Evolutionary conservation across 1,284 basidiomycete genomes (phyloP).

Genomic region (Volvariella volvacea): DNA sequence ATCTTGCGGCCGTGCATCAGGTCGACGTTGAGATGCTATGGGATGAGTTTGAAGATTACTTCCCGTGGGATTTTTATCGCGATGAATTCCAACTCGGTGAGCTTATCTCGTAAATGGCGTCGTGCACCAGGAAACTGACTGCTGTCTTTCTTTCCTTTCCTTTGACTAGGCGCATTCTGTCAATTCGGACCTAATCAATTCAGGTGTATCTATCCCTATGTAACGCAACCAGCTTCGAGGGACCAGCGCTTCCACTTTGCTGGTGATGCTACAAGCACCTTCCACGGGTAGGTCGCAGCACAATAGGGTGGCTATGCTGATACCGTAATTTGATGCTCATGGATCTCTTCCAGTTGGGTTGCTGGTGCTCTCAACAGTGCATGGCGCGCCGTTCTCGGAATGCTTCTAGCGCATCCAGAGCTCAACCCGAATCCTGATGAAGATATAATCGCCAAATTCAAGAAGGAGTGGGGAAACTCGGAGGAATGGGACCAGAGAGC

Average conservation of each 20-base stretch:
- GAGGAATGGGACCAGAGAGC: no score
- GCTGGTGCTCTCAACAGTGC: slow-evolving; percentile 20
- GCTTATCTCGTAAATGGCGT: neutral
- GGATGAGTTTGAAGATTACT: slow-evolving; percentile 8
- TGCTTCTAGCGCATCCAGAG: no score
- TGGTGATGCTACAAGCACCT: slow-evolving; percentile 13
- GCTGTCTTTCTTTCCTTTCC: neutral
- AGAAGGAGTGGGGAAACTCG: no score
- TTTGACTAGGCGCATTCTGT: slow-evolving; percentile 14
- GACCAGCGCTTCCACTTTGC: slow-evolving; percentile 15
- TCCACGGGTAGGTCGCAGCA: no score
- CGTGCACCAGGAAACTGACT: neutral
- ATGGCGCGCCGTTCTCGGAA: slow-evolving; percentile 17
- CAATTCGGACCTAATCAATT: no score
- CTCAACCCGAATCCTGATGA: no score
- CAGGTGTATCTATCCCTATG: no score
- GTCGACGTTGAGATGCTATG: slow-evolving; percentile 11
- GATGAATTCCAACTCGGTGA: slow-evolving; percentile 14
- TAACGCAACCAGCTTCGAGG: no score
- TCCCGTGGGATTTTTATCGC: slow-evolving; percentile 15
- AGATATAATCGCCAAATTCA: no score
- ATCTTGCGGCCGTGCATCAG: slow-evolving; percentile 16
- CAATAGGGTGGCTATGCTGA: no score
- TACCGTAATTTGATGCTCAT: no score
- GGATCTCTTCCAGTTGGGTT: no score